Evolutionary conservation across 2,329 filamentous ascomycete species (phyloP).

Genomic region (Diaporthe sp.): DNA sequence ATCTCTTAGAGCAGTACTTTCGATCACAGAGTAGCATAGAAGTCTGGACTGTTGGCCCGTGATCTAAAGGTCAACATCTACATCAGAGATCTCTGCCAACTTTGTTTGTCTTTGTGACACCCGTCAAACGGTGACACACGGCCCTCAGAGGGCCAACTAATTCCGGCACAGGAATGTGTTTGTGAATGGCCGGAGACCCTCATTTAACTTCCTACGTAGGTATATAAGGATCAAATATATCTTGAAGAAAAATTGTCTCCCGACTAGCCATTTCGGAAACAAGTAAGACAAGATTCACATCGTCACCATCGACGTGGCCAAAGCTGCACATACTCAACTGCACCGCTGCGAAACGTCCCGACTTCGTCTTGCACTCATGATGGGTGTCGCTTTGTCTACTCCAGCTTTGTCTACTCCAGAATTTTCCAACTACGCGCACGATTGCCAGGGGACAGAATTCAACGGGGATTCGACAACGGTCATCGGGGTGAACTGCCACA

Average conservation of each 20-base stretch:
- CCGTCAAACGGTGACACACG: conserved; percentile 7
- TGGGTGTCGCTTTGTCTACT: background rate
- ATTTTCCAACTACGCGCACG: conserved; percentile 34
- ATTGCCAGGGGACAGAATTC: conserved; percentile 27
- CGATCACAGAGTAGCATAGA: background rate
- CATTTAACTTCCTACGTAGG: no score
- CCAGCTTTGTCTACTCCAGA: background rate
- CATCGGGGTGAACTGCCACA: conserved; percentile 24
- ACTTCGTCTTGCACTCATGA: background rate
- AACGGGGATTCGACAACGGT: conserved; percentile 21
- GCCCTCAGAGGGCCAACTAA: background rate
- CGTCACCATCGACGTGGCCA: background rate
- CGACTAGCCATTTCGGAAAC: background rate
- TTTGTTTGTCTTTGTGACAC: conserved; percentile 14
- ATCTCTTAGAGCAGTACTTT: background rate
- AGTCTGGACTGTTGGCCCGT: no score
- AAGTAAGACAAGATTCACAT: background rate
- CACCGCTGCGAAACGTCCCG: background rate
- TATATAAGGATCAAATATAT: background rate
- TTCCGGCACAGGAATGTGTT: background rate
- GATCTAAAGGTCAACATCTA: background rate
- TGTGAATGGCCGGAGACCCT: background rate
- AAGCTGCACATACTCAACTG: background rate
- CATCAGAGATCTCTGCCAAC: background rate
- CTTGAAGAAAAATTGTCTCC: background rate